These are phyloP conservation scores for Aspergillus neoniger DNA, from an alignment of 2,329 filamentous ascomycete genomes.

Conservation along the genomic window DNA sequence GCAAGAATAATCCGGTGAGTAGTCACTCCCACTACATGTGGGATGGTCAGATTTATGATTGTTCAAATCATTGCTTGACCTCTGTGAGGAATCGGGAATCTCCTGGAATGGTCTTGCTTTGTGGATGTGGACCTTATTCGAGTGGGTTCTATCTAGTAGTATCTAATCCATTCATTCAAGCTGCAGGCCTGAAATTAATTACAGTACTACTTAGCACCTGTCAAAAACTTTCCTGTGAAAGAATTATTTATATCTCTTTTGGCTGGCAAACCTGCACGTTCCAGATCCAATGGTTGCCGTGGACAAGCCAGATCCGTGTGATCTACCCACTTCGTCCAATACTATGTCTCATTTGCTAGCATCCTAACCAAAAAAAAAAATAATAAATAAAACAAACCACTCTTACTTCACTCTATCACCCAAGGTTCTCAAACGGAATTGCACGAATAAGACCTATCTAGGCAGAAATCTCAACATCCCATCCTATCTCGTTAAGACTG, in stretches of 20 bases:
- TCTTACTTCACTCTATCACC: neutral
- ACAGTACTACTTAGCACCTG: neutral
- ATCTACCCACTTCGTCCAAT: neutral
- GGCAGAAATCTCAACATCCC: neutral
- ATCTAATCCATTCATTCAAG: neutral
- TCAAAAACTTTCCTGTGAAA: neutral
- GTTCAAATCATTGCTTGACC: no score
- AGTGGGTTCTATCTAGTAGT: no score
- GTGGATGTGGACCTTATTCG: neutral
- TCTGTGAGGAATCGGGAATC: neutral
- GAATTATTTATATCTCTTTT: neutral
- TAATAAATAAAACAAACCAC: neutral
- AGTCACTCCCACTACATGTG: neutral
- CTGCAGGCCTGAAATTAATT: neutral
- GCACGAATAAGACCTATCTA: neutral
- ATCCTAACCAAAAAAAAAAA: no score
- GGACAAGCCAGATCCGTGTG: neutral
- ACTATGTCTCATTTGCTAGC: neutral
- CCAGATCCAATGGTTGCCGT: neutral
- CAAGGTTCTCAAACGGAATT: neutral
- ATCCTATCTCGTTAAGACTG: neutral
- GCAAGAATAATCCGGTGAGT: no score
- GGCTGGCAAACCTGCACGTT: neutral
- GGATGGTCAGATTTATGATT: no score
- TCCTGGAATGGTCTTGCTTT: neutral